These are phyloP conservation scores for Lizonia empirigonia DNA, from an alignment of 2,329 filamentous ascomycete genomes.

Conservation along the genomic window DNA sequence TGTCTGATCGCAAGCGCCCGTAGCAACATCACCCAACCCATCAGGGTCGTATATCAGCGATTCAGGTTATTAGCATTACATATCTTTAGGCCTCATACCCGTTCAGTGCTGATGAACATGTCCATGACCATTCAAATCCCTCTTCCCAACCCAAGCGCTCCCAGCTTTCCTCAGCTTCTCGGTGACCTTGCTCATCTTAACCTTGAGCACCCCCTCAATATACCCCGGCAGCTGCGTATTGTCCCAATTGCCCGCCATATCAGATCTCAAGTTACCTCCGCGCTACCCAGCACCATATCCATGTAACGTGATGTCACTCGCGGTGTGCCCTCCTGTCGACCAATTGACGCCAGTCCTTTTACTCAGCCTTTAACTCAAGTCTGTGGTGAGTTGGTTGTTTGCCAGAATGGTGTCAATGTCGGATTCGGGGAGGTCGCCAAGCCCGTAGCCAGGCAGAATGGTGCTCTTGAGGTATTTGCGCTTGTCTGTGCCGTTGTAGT, in stretches of 20 bases:
- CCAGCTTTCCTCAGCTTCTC: slow-evolving; percentile 24
- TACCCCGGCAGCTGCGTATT: slow-evolving; percentile 31
- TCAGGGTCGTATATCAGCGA: too few species aligned
- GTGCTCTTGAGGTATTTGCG: slow-evolving; percentile 30
- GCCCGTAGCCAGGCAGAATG: slow-evolving; percentile 41
- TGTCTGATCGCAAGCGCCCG: too few species aligned
- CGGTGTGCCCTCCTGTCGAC: slow-evolving; percentile 48
- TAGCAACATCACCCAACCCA: too few species aligned
- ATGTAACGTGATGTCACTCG: slow-evolving; percentile 46
- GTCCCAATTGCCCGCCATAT: slow-evolving; percentile 34
- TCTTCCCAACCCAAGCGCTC: slow-evolving; percentile 22
- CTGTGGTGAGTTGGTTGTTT: slow-evolving; percentile 30
- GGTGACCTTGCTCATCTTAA: slow-evolving; percentile 28
- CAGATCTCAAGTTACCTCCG: slow-evolving; percentile 20
- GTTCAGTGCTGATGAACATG: slow-evolving; percentile 15
- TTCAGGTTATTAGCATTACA: too few species aligned
- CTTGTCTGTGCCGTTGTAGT: slow-evolving; percentile 41
- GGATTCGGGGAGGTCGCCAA: slow-evolving; percentile 25
- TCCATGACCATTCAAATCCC: slow-evolving; percentile 4
- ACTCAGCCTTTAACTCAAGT: slow-evolving; percentile 39
- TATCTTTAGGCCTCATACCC: too few species aligned
- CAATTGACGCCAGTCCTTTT: slow-evolving; percentile 44
- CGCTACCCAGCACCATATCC: slow-evolving; percentile 40
- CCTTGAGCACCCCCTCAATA: slow-evolving; percentile 23
- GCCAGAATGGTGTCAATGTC: slow-evolving; percentile 39